phyloP scores from a whole-genome alignment of 352 stramenopile genomes.

The Thraustochytrium striatum region DNA sequence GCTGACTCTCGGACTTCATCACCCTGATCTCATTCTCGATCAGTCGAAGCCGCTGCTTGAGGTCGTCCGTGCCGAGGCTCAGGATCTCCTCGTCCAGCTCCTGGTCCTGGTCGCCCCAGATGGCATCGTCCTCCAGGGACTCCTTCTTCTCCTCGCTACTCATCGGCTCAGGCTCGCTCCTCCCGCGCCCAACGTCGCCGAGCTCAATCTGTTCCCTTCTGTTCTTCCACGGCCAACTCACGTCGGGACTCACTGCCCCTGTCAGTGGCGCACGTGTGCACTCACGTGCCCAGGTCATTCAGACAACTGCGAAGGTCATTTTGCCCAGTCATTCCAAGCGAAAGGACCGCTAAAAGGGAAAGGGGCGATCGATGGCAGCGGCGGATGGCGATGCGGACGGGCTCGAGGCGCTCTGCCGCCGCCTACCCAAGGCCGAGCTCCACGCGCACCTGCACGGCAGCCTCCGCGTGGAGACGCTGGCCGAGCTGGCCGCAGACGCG shows the following conservation, averaged over 20 bases:
- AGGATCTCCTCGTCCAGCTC: conserved; percentile 30
- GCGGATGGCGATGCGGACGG: background rate
- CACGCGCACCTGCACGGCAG: conserved; percentile 79
- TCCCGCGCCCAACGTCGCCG: too few species aligned
- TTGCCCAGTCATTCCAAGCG: too few species aligned
- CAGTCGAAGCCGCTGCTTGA: conserved; percentile 40
- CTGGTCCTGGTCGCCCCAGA: conserved; percentile 38
- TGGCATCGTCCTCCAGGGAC: conserved; percentile 29
- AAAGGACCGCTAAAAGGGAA: too few species aligned
- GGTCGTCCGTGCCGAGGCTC: background rate
- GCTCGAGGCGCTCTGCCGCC: conserved; percentile 60
- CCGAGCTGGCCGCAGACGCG: conserved; percentile 61
- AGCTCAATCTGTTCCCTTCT: too few species aligned
- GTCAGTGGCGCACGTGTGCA: too few species aligned
- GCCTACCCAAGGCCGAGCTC: conserved; percentile 73
- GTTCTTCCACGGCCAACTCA: too few species aligned
- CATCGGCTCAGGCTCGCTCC: too few species aligned
- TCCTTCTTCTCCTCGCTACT: background rate
- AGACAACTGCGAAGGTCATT: too few species aligned
- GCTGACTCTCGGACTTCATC: conserved; percentile 41
- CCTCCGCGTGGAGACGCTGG: conserved; percentile 66
- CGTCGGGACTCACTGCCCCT: too few species aligned
- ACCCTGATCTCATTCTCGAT: conserved; percentile 40
- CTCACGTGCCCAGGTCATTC: too few species aligned
- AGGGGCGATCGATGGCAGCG: background rate